Conservation (phyloP, 2,329 filamentous ascomycete genomes). For the Colletotrichum sublineola region DNA sequence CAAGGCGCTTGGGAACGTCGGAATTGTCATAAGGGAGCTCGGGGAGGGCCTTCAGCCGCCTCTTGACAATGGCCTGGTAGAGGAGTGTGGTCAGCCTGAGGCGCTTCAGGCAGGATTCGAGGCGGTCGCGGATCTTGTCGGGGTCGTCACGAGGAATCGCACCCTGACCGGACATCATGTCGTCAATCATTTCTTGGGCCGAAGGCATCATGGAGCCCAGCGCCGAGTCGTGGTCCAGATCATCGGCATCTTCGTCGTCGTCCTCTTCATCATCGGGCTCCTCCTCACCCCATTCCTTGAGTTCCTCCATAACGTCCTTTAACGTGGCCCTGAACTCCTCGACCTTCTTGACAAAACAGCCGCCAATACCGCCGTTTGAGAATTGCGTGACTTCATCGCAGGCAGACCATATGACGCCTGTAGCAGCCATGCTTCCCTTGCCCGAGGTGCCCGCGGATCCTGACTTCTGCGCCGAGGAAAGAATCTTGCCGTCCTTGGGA, state of each 20-base stretch:
- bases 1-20: slow-evolving; percentile 59
- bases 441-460: slow-evolving; percentile 52
- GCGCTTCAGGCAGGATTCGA: slow-evolving; percentile 74
- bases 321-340: slow-evolving; percentile 81
- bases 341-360: slow-evolving; percentile 77
- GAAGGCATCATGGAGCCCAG: slow-evolving; percentile 47
- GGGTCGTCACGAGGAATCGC: slow-evolving; percentile 75
- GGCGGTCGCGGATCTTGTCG: slow-evolving; percentile 72
- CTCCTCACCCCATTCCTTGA: slow-evolving; percentile 90
- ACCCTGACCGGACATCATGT: slow-evolving; percentile 73
- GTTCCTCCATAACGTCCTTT: slow-evolving; percentile 85
- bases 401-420: slow-evolving; percentile 85
- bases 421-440: slow-evolving; percentile 72
- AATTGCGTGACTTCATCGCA: slow-evolving; percentile 81
- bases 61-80: slow-evolving; percentile 78
- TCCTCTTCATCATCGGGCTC: slow-evolving; percentile 71
- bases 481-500: slow-evolving; percentile 67
- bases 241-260: slow-evolving; percentile 59
- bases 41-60: slow-evolving; percentile 73
- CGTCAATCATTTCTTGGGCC: slow-evolving; percentile 73
- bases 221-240: slow-evolving; percentile 57
- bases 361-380: slow-evolving; percentile 75
- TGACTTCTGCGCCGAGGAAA: slow-evolving; percentile 62
- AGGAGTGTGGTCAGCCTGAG: slow-evolving; percentile 77
- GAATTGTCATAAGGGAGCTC: slow-evolving; percentile 52